Evolutionary conservation across 2,329 filamentous ascomycete species (phyloP).

Genomic region (Alternaria metachromatica): DNA sequence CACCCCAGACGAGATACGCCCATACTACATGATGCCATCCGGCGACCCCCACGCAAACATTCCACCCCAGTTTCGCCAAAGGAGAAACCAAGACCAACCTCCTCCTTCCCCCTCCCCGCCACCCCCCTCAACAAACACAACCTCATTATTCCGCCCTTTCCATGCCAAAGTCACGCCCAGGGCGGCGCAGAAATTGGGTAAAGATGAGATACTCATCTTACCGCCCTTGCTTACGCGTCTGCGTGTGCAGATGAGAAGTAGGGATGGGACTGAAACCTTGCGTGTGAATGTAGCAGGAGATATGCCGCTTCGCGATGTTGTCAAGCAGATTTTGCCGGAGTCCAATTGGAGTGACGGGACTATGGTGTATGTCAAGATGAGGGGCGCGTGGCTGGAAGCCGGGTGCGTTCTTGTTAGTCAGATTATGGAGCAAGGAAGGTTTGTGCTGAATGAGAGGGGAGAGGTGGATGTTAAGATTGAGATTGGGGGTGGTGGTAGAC

Average conservation of each 20-base stretch:
- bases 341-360: not conserved
- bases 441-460: not conserved
- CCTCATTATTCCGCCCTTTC: not conserved
- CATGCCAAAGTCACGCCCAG: not conserved
- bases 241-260: not conserved
- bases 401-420: constrained; percentile 6
- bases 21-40: not conserved
- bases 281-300: constrained; percentile 12
- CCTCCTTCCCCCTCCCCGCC: not conserved
- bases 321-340: constrained; percentile 13
- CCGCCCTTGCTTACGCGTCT: constrained; percentile 6
- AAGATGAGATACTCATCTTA: constrained; percentile 12
- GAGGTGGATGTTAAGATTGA: constrained; percentile 17
- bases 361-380: constrained; percentile 6
- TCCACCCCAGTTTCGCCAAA: not conserved
- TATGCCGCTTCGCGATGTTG: constrained; percentile 19
- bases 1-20: not conserved
- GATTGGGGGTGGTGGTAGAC: not conserved
- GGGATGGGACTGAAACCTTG: not conserved
- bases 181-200: not conserved
- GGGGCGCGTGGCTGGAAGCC: constrained; percentile 19
- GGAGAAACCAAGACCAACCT: not conserved
- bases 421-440: constrained; percentile 5
- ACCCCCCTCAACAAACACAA: not conserved
- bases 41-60: not conserved